A percentile compares a stretch with the other conserved stretches of the same genome.
Evolutionary conservation across 2,329 filamentous ascomycete genomes (phyloP).

Genomic region (Talaromyces sp.): DNA sequence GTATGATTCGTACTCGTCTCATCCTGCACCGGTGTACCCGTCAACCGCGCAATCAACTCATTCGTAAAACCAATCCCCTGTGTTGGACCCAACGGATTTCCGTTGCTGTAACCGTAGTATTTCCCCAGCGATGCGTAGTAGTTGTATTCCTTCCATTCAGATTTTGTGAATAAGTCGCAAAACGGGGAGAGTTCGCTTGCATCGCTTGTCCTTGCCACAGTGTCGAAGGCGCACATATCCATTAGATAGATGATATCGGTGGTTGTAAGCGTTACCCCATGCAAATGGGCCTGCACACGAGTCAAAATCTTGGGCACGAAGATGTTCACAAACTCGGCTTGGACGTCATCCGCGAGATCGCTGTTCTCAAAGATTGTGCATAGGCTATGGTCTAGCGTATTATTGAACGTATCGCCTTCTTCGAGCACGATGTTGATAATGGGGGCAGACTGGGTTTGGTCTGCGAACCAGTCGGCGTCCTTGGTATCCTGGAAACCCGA

Average conservation of each 20-base stretch:
- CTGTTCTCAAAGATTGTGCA: constrained; percentile 71
- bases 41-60: constrained; percentile 80
- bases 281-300: constrained; percentile 68
- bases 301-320: constrained; percentile 67
- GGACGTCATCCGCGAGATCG: constrained; percentile 43
- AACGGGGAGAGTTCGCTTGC: constrained; percentile 63
- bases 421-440: constrained; percentile 63
- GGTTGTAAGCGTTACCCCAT: constrained; percentile 63
- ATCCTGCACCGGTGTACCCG: constrained; percentile 62
- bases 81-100: constrained; percentile 74
- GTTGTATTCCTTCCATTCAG: constrained; percentile 76
- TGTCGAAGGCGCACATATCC: constrained; percentile 85
- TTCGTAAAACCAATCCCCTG: constrained; percentile 86
- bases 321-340: constrained; percentile 58
- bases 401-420: constrained; percentile 68
- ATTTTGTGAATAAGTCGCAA: constrained; percentile 70
- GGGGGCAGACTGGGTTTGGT: constrained; percentile 48
- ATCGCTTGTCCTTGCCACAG: constrained; percentile 57
- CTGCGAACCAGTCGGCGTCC: constrained; percentile 39
- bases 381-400: constrained; percentile 73
- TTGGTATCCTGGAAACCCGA: constrained; percentile 67
- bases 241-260: constrained; percentile 70
- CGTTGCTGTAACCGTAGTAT: constrained; percentile 77
- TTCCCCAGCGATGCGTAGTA: constrained; percentile 79
- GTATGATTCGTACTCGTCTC: constrained; percentile 74